Evolutionary conservation across 495 filamentous ascomycete species (phyloP).

Genomic region (Neurospora sp.): DNA sequence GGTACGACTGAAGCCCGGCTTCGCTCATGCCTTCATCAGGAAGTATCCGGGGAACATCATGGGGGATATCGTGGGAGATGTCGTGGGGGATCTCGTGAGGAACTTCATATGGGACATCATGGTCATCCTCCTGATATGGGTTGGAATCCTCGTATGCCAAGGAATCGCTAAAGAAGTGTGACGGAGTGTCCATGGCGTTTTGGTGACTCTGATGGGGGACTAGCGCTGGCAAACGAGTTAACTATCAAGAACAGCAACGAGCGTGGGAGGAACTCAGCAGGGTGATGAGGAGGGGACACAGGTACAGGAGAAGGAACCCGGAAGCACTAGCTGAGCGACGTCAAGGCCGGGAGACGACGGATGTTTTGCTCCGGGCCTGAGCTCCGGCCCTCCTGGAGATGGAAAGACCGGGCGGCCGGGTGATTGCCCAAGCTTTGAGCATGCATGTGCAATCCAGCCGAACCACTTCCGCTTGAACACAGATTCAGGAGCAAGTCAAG

Average conservation of each 20-base stretch:
- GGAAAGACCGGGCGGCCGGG: constrained; percentile 3
- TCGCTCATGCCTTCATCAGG: neutral
- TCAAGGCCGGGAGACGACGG: neutral
- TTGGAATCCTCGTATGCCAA: constrained; percentile 15
- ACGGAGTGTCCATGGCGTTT: constrained; percentile 14
- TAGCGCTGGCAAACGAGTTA: neutral
- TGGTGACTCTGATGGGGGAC: neutral
- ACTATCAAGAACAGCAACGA: neutral
- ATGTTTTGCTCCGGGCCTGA: constrained; percentile 6
- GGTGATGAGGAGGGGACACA: neutral
- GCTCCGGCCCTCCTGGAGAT: constrained; percentile 5
- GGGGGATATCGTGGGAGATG: neutral
- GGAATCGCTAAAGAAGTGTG: constrained; percentile 22
- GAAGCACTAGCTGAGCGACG: neutral
- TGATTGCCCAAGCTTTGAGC: neutral
- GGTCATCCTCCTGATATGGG: constrained; percentile 15
- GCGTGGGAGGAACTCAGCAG: neutral
- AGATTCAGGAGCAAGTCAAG: neutral
- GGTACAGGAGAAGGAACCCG: neutral
- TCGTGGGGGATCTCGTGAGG: neutral
- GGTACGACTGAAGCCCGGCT: constrained; percentile 7
- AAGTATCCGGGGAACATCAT: neutral
- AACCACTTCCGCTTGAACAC: neutral
- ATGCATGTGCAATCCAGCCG: neutral
- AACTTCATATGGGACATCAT: constrained; percentile 1